These are phyloP conservation scores for Elsinoe fawcettii DNA, from an alignment of 2,329 filamentous ascomycete species.

Conservation along the genomic window DNA sequence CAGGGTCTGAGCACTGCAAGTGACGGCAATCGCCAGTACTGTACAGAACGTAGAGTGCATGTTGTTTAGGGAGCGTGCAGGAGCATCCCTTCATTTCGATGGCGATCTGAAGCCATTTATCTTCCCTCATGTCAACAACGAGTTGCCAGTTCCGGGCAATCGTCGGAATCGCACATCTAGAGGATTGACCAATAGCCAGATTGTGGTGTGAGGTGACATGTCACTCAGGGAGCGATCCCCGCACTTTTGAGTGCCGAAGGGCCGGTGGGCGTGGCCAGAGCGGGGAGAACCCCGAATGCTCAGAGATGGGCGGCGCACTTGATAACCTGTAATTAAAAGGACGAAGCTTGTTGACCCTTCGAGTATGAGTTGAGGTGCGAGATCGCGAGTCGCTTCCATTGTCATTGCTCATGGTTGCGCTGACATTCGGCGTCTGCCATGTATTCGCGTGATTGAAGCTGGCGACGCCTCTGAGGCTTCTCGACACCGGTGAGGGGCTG, in stretches of 20 bases:
- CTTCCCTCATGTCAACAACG: neutral
- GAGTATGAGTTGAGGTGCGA: no score
- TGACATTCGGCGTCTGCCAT: no score
- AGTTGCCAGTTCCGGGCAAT: neutral
- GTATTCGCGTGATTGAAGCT: no score
- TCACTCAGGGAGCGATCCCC: neutral
- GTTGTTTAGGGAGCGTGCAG: neutral
- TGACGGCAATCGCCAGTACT: neutral
- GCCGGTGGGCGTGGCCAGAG: neutral
- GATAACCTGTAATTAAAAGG: neutral
- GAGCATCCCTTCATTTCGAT: neutral
- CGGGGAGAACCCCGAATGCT: neutral
- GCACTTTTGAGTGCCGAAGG: conserved; percentile 3
- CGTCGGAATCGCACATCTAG: neutral
- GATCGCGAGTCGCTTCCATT: no score
- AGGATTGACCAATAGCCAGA: neutral
- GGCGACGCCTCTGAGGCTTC: no score
- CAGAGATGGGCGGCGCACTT: neutral
- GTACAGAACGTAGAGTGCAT: neutral
- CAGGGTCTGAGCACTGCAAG: neutral
- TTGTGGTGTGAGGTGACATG: neutral
- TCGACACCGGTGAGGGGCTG: no score
- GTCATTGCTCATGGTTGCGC: no score
- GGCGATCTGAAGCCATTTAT: neutral
- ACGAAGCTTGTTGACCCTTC: neutral